Evolutionary conservation across 345 rosid species (phyloP), one percentile per base, ranked within the genome.

Genomic region (Lenwebbia sp.): DNA sequence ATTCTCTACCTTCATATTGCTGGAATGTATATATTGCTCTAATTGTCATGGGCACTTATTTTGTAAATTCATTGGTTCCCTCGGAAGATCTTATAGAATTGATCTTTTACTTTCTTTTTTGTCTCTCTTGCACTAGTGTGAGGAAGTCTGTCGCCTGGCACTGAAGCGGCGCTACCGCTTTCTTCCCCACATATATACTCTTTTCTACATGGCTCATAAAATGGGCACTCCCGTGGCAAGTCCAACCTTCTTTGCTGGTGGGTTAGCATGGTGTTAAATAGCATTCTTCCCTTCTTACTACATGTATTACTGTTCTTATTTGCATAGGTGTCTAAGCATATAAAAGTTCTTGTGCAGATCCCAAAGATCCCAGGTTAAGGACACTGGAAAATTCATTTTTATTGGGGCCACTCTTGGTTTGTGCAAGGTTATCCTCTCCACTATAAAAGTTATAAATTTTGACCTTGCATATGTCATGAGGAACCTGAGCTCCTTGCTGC

Each of bases 141-240:
- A 96, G 89, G 98, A 95, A 89, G 98, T 96, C 76, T 95, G 98
- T 25, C 95, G 98, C 85, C 91, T 94, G 12, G 98, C 99, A 85
- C 86, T 96, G 91, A 94, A 88, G 93, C 94, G 98, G 91, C 98
- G 98, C 70, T 96, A 96, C 90, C 93, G 93, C 86, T 91, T 96
- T 82, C 85, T 96, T 87, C 98, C 97, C 56, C 96, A 94, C 90
- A 90, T 95, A 85, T 95, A 96, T 88, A 96, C 99, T 62, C 91
- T 96, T 49, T 95, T 95, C 87, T 95, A 95, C 92, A 49, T 89
- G 89, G 95, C 99, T n/a, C 98, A 96, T 90, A 94, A 90, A 44
- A 89, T 87, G 53, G 98, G 99, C 83, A 90, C 92, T 88, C 96
- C 92, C 4, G 97, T 96, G 88, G 98, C 97, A 86, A 89, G 92